phyloP scores from a whole-genome alignment of 345 rosid genomes.

The Durio zibethinus region DNA sequence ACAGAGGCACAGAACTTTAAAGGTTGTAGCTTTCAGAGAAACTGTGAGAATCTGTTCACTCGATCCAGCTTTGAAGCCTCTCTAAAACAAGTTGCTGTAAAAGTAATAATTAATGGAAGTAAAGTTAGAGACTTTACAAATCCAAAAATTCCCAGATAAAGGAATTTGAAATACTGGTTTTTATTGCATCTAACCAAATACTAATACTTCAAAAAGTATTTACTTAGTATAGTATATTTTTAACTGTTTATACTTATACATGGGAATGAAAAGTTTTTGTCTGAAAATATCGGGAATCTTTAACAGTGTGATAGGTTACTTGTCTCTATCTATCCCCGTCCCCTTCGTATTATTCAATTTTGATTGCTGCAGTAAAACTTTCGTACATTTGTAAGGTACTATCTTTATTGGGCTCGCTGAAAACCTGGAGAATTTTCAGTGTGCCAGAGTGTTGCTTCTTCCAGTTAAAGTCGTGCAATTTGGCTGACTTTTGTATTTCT shows the following conservation, averaged over 20 bases:
- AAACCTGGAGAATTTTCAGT: background rate
- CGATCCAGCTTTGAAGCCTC: background rate
- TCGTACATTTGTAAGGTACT: too few species aligned
- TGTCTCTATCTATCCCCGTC: background rate
- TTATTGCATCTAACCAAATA: background rate
- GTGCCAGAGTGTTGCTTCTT: background rate
- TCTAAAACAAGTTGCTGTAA: background rate
- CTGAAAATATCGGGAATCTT: background rate
- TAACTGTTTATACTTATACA: background rate
- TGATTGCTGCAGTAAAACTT: background rate
- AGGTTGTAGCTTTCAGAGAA: background rate
- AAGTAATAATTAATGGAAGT: background rate
- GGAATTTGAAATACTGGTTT: background rate
- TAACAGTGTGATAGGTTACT: background rate
- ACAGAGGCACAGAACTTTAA: background rate
- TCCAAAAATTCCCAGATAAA: background rate
- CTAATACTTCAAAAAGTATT: background rate
- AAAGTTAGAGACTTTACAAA: background rate
- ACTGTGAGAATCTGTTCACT: background rate
- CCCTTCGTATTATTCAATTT: background rate
- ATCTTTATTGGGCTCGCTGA: background rate
- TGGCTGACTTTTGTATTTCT: too few species aligned
- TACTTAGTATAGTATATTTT: background rate
- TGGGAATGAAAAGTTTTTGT: background rate
- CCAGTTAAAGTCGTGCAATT: too few species aligned